Percentiles rank a stretch among this genome's conserved stretches.
Conservation (phyloP, 2,329 filamentous ascomycete genomes). For the Trichoderma citrinoviride region DNA sequence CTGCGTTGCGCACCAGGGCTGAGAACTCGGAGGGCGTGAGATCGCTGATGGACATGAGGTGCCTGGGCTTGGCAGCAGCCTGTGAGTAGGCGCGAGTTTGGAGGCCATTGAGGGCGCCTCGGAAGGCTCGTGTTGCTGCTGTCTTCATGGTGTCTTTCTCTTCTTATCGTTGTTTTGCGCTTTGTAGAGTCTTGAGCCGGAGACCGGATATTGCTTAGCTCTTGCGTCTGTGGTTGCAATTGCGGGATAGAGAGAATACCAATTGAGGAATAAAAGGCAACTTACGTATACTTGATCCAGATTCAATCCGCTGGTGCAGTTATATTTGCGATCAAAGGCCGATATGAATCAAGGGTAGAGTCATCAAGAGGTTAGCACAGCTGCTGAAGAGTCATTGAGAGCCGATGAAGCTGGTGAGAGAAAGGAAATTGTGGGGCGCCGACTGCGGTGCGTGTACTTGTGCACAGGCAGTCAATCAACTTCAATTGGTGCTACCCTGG, state of each 20-base stretch:
- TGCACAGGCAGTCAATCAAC: neutral
- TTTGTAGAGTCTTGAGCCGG: neutral
- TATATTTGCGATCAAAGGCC: neutral
- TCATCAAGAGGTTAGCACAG: neutral
- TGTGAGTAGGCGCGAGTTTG: slow-evolving; percentile 47
- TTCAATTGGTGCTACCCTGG: neutral
- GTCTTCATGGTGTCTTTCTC: slow-evolving; percentile 33
- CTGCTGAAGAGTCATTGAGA: slow-evolving; percentile 9
- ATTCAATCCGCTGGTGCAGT: neutral
- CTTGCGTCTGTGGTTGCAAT: neutral
- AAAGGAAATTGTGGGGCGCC: neutral
- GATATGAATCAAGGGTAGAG: neutral
- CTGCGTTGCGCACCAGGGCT: slow-evolving; percentile 78
- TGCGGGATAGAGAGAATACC: neutral
- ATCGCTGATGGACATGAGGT: slow-evolving; percentile 89
- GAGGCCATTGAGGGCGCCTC: slow-evolving; percentile 35
- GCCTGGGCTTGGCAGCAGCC: slow-evolving; percentile 56
- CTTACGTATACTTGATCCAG: neutral
- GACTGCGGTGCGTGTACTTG: neutral
- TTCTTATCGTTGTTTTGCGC: neutral
- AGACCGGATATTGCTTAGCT: neutral
- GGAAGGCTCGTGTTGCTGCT: slow-evolving; percentile 35
- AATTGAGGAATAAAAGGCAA: neutral
- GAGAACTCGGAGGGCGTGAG: slow-evolving; percentile 76
- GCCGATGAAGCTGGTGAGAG: neutral